Percentiles rank a stretch among this genome's conserved stretches.
These are phyloP conservation scores for Collybiopsis luxurians DNA, from an alignment of 768 basidiomycete species.

Conservation along the genomic window DNA sequence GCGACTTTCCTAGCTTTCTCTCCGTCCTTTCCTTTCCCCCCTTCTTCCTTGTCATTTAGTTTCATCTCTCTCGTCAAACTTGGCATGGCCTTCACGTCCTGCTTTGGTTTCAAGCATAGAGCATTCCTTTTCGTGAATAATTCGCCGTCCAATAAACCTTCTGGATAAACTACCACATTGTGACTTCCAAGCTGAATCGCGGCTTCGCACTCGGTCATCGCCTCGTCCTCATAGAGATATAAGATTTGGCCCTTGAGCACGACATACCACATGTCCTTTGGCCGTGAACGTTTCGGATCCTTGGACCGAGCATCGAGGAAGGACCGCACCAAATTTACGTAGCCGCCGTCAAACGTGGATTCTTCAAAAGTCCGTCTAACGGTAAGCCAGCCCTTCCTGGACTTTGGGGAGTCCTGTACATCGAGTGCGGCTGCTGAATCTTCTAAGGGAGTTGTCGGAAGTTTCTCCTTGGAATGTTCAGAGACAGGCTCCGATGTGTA, in stretches of 20 bases:
- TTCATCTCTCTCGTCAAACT: conserved; percentile 55
- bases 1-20: conserved; percentile 41
- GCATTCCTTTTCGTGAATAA: conserved; percentile 89
- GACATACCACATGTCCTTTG: conserved; percentile 92
- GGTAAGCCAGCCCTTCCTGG: conserved; percentile 81
- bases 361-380: conserved; percentile 80
- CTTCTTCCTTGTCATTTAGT: conserved; percentile 31
- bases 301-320: conserved; percentile 81
- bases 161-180: conserved; percentile 73
- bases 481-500: conserved; percentile 85
- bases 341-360: conserved; percentile 56
- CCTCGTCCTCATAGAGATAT: conserved; percentile 93
- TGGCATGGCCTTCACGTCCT: conserved; percentile 36
- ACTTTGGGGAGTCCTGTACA: conserved; percentile 55
- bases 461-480: conserved; percentile 33
- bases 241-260: conserved; percentile 89
- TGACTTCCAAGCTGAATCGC: conserved; percentile 85
- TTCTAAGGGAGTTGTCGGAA: conserved; percentile 21
- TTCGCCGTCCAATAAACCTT: conserved; percentile 80
- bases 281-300: conserved; percentile 78
- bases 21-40: conserved; percentile 29
- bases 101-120: conserved; percentile 68
- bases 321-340: conserved; percentile 76
- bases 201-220: conserved; percentile 85
- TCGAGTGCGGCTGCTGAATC: conserved; percentile 26